phyloP scores from a whole-genome alignment of 2,329 filamentous ascomycete species.

The Penicillium sp. region DNA sequence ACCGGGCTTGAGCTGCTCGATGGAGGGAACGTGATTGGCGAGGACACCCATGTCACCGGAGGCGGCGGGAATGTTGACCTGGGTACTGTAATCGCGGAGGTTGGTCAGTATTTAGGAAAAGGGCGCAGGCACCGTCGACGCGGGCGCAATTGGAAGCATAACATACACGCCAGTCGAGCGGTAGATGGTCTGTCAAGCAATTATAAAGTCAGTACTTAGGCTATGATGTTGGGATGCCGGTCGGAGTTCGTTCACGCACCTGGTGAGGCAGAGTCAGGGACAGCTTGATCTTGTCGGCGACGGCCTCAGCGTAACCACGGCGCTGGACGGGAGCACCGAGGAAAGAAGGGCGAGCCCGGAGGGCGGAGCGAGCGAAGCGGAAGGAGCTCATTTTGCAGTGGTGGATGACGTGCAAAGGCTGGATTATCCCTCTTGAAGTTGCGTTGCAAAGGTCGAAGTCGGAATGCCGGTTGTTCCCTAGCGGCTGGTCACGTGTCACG shows the following conservation, averaged over 20 bases:
- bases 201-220: slow-evolving; percentile 25
- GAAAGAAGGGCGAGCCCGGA: slow-evolving; percentile 76
- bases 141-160: slow-evolving; percentile 10
- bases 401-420: slow-evolving; percentile 32
- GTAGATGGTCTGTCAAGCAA: slow-evolving; percentile 60
- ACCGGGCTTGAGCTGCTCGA: slow-evolving; percentile 98
- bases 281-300: slow-evolving; percentile 95
- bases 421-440: slow-evolving; percentile 39
- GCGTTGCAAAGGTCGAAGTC: slow-evolving; percentile 42
- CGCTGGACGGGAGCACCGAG: slow-evolving; percentile 76
- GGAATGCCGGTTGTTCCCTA: slow-evolving; percentile 44
- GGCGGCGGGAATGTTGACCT: slow-evolving; percentile 98
- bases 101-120: slow-evolving; percentile 48
- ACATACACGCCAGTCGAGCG: slow-evolving; percentile 70
- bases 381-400: slow-evolving; percentile 78
- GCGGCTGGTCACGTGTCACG: slow-evolving; percentile 34
- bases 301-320: slow-evolving; percentile 86
- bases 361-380: slow-evolving; percentile 85
- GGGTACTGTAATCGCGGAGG: slow-evolving; percentile 71
- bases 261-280: slow-evolving; percentile 96
- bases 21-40: slow-evolving; percentile 97
- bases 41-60: slow-evolving; percentile 99
- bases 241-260: slow-evolving; percentile 61
- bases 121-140: slow-evolving; percentile 15
- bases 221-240: slow-evolving; percentile 7